These are phyloP conservation scores for Plasmodium sp. DNA, from an alignment of 169 alveolate genomes.

Conservation along the genomic window DNA sequence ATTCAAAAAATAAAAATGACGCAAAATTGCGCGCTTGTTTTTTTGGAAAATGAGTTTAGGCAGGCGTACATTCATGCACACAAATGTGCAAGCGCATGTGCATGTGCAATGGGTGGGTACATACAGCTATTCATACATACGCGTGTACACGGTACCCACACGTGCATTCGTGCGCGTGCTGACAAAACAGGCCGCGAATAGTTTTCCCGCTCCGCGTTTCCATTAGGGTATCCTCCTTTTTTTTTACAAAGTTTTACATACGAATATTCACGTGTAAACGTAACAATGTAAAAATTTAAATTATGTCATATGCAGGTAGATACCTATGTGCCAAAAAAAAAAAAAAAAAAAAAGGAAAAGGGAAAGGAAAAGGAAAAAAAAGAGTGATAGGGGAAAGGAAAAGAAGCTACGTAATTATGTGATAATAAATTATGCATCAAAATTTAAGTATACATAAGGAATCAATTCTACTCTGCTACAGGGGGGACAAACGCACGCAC, in stretches of 20 bases:
- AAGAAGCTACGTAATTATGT: not conserved
- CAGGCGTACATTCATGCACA: not conserved
- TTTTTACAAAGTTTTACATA: not conserved
- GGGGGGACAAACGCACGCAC: not conserved
- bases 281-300: not conserved
- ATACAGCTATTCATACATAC: not conserved
- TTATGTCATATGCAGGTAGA: slow-evolving; percentile 1
- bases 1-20: not conserved
- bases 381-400: not conserved
- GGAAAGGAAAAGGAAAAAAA: not conserved
- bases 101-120: not conserved
- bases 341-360: not conserved
- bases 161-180: not conserved
- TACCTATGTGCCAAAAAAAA: not conserved
- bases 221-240: not conserved
- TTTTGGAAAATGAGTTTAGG: not conserved
- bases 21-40: not conserved
- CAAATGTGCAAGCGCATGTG: not conserved
- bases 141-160: not conserved
- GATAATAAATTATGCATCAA: not conserved
- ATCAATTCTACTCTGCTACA: not conserved
- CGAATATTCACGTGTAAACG: not conserved
- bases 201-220: not conserved
- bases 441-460: not conserved
- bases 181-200: not conserved